These are phyloP conservation scores for Fomitopsis serialis DNA, from an alignment of 768 basidiomycete genomes.

Conservation along the genomic window DNA sequence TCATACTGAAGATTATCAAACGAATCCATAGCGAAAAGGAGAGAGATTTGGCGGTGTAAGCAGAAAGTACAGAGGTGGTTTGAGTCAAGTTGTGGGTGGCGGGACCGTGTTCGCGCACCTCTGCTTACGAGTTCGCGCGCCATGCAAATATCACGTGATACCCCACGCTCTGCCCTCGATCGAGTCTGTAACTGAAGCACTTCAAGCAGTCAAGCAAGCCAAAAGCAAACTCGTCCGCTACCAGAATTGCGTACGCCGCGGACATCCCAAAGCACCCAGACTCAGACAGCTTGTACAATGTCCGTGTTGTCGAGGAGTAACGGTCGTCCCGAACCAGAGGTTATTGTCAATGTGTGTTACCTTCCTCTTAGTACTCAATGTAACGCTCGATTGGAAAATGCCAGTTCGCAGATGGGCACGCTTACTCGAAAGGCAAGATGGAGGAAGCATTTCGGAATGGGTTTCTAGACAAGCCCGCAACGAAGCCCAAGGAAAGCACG, in stretches of 20 bases:
- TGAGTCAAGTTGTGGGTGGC: slow-evolving; percentile 5
- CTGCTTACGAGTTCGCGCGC: slow-evolving; percentile 11
- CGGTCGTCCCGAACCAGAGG: slow-evolving; percentile 57
- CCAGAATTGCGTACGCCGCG: not conserved
- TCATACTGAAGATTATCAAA: slow-evolving; percentile 87
- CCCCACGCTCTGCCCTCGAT: not conserved
- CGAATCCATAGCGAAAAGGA: slow-evolving; percentile 51
- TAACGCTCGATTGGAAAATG: not conserved
- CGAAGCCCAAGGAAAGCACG: slow-evolving; percentile 41
- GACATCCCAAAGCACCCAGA: not conserved
- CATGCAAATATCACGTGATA: slow-evolving; percentile 11
- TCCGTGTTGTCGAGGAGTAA: slow-evolving; percentile 29
- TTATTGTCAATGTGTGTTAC: slow-evolving; percentile 58
- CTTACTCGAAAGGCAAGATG: slow-evolving; percentile 63
- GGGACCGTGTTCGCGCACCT: slow-evolving; percentile 1
- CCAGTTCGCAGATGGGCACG: slow-evolving; percentile 60
- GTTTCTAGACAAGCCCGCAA: slow-evolving; percentile 50
- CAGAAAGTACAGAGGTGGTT: not conserved
- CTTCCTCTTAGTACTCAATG: not conserved
- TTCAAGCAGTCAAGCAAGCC: too few species aligned
- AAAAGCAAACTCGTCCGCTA: too few species aligned
- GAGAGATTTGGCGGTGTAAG: not conserved
- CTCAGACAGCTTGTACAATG: slow-evolving; percentile 1
- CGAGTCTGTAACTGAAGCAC: too few species aligned
- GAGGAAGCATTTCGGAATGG: slow-evolving; percentile 58